Evolutionary conservation across 2,329 filamentous ascomycete genomes (phyloP), one percentile per base, ranked within the genome.

Genomic region (Penicillium corylophilum): DNA sequence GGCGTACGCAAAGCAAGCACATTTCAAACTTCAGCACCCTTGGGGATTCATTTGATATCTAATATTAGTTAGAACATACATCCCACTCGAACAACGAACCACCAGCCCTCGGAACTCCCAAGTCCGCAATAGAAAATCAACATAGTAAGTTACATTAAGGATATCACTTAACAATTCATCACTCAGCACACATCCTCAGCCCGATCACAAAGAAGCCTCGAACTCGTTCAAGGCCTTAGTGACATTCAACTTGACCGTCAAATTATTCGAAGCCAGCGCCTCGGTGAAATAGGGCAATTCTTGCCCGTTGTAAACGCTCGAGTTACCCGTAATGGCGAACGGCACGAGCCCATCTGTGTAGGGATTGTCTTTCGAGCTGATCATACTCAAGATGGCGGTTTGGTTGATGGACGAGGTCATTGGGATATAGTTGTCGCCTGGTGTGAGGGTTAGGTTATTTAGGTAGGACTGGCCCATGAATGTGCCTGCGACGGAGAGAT

Each of bases 201-300:
- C 20, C 20, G 20, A 4, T 41, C 12, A 23, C 22, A 41, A 8
- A 23, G 15, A 8, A 24, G 23, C 13, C 2, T 22, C 39, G 15
- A 24, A n/a, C 60, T 40, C 33, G 62, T 65, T 48, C 56, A 18
- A 77, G 44, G 70, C 65, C 53, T 64, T 55, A 10, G 48, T 51
- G 10, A 78, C 64, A 56, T 83, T 73, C 69, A 84, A 58, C 16
- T 73, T 58, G 3, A 81, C 55, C 1, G 63, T 66, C 36, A 84
- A 64, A 2, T 65, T 71, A 42, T 79, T 81, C 13, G 71, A 67
- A 42, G 69, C 59, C 31, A 85, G 68, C 3, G 82, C 79, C 24
- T 72, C 66, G 53, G 79, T 76, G 59, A 79, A 84, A 60, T 84
- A 85, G 4, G 71, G 63, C 46, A 85, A 58, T 41, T 78, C 71